A percentile compares a stretch with the other conserved stretches of the same genome.
phyloP scores from a whole-genome alignment of 2,329 filamentous ascomycete genomes.

The Penicillium expansum region DNA sequence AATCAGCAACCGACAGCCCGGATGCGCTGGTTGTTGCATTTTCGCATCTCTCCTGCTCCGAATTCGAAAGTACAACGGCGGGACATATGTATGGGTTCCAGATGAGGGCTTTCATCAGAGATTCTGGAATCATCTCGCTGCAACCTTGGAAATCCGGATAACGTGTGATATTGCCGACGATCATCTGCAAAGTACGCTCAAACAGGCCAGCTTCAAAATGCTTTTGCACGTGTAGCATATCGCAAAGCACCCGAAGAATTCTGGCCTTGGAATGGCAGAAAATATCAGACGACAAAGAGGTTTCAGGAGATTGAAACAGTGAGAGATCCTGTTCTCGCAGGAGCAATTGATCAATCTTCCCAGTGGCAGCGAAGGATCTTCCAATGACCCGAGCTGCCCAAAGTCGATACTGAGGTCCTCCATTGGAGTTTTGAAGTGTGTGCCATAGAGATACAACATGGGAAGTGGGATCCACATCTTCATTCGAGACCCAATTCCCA shows the following conservation, averaged over 20 bases:
- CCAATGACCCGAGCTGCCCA: conserved; percentile 88
- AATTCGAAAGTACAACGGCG: conserved; percentile 20
- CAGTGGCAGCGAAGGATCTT: conserved; percentile 74
- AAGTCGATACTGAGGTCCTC: conserved; percentile 67
- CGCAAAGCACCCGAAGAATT: conserved; percentile 61
- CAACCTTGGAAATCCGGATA: conserved; percentile 35
- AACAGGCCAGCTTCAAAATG: conserved; percentile 46
- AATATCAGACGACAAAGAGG: conserved; percentile 11
- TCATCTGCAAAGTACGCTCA: conserved; percentile 46
- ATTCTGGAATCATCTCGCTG: conserved; percentile 35
- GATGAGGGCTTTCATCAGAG: conserved; percentile 40
- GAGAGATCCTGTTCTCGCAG: conserved; percentile 41
- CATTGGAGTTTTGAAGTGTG: conserved; percentile 63
- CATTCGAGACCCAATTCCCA: conserved; percentile 65
- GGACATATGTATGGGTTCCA: conserved; percentile 46
- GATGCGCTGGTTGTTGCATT: conserved; percentile 18
- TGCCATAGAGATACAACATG: conserved; percentile 71
- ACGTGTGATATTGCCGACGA: conserved; percentile 37
- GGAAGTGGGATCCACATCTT: conserved; percentile 61
- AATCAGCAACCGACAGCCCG: conserved; percentile 28
- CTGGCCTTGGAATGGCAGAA: conserved; percentile 56
- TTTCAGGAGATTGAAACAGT: conserved; percentile 20
- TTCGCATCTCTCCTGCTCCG: conserved; percentile 20
- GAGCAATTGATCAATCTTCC: conserved; percentile 55
- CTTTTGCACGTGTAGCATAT: conserved; percentile 59